Base-by-base conservation (phyloP, 148 eudicot genomes). In the Silene uniflora region DNA sequence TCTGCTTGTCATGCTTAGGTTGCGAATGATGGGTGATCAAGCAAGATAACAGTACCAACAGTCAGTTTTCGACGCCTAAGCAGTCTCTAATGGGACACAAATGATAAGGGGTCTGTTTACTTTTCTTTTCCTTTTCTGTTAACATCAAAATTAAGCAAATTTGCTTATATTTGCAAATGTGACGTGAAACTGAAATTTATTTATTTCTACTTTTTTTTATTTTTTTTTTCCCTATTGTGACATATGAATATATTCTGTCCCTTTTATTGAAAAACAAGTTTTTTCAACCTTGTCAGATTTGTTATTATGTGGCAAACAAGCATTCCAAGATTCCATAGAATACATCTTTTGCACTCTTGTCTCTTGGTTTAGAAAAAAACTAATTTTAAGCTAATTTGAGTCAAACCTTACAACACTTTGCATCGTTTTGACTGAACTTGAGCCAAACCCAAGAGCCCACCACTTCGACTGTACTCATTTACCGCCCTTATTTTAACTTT, bases 131-230 rank as follows among this genome's bases (percentile, higher is more conserved):
- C 69, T 75, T 25, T 24, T 13, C 32, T 65, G 44, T 52, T 49
- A 66, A 65, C 35, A 32, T 18, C 71, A 35, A 56, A 21, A 14
- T 56, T 76, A 64, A 42, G 42, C 47, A 22, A 18, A 25, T 3
- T 24, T 23, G 67, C 67, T 62, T 10, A 62, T 27, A 76, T 69
- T 69, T 60, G 25, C 58, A 22, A 10, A 18, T 67, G 22, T 54
- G 23, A 69, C 21, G 17, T 55, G 65, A 75, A 63, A 47, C 19
- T 47, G 29, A 66, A 52, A 14, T 65, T 32, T 65, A 16, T 27
- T 11, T 27, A 5, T 63, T 14, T 14, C 13, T 62, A 16, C 69
- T 65, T 17, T 5, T 32, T 3, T n/a, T 27, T n/a, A n/a, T n/a
- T 7, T 25, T 25, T 25, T 27, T 14, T 25, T 16, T 13, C 4